Percentiles rank a stretch among this genome's conserved stretches.
phyloP scores from a whole-genome alignment of 257 asterid genomes.

The Ilex asprella region DNA sequence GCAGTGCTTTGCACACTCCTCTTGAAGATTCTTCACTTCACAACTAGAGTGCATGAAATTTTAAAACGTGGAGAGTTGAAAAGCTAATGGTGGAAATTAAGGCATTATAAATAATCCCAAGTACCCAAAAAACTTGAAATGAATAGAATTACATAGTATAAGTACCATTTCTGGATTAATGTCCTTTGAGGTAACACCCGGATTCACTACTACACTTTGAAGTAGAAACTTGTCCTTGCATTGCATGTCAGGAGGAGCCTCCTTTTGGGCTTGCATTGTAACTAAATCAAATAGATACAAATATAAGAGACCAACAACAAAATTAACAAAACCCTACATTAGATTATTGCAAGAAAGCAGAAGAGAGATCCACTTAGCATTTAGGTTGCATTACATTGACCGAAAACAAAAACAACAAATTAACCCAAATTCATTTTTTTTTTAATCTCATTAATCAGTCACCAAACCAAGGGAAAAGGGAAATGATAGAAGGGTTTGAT shows the following conservation, averaged over 20 bases:
- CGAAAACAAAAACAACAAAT: background rate
- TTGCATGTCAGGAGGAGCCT: conserved; percentile 70
- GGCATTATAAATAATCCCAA: no score
- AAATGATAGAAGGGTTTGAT: background rate
- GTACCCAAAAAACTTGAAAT: no score
- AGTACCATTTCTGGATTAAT: conserved; percentile 32
- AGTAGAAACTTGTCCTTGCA: conserved; percentile 89
- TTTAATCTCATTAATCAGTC: background rate
- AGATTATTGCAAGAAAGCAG: background rate
- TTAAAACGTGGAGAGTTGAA: no score
- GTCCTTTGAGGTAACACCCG: conserved; percentile 31
- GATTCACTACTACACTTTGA: conserved; percentile 64
- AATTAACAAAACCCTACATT: background rate
- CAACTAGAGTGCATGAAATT: no score
- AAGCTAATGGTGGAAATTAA: no score
- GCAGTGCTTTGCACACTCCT: background rate
- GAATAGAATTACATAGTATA: background rate
- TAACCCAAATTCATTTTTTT: background rate
- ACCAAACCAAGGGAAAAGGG: background rate
- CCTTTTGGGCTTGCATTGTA: conserved; percentile 70
- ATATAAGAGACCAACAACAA: conserved; percentile 5
- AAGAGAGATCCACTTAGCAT: background rate
- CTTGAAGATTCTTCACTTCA: background rate
- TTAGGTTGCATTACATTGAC: background rate
- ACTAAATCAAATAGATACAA: conserved; percentile 25